Conservation (phyloP, 805 yeast species). For the Blastobotrys terrestris region DNA sequence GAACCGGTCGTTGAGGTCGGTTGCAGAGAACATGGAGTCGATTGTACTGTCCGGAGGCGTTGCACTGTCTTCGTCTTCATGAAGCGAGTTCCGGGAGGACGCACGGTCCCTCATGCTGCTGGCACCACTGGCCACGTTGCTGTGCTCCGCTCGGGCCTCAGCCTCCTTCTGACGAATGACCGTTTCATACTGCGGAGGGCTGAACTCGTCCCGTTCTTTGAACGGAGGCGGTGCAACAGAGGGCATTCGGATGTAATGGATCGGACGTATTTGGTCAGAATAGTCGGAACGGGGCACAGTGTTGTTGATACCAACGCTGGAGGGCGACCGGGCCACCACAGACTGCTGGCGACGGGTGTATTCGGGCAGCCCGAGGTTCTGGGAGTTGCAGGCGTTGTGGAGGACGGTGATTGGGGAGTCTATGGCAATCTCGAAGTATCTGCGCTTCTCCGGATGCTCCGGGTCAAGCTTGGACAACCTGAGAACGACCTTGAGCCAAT, state of each 20-base stretch:
- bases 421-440: slow-evolving; percentile 89
- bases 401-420: slow-evolving; percentile 90
- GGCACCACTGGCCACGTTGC: slow-evolving; percentile 5
- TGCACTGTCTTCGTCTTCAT: not conserved
- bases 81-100: not conserved
- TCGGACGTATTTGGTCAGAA: slow-evolving; percentile 37
- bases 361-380: slow-evolving; percentile 33
- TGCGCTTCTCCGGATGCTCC: slow-evolving; percentile 48
- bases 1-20: not conserved
- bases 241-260: slow-evolving; percentile 49
- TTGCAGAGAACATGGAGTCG: not conserved
- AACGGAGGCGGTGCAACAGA: slow-evolving; percentile 62
- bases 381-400: slow-evolving; percentile 52
- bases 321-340: not conserved
- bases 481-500: slow-evolving; percentile 89
- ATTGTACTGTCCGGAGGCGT: not conserved
- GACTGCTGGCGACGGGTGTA: slow-evolving; percentile 18
- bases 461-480: slow-evolving; percentile 66
- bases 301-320: slow-evolving; percentile 1
- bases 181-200: slow-evolving; percentile 31
- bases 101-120: not conserved
- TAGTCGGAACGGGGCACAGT: not conserved
- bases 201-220: slow-evolving; percentile 33
- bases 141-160: slow-evolving; percentile 5
- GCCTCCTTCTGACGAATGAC: slow-evolving; percentile 15